phyloP scores from a whole-genome alignment of 371 early-diverging fungal species.

The Mortierella sp. region DNA sequence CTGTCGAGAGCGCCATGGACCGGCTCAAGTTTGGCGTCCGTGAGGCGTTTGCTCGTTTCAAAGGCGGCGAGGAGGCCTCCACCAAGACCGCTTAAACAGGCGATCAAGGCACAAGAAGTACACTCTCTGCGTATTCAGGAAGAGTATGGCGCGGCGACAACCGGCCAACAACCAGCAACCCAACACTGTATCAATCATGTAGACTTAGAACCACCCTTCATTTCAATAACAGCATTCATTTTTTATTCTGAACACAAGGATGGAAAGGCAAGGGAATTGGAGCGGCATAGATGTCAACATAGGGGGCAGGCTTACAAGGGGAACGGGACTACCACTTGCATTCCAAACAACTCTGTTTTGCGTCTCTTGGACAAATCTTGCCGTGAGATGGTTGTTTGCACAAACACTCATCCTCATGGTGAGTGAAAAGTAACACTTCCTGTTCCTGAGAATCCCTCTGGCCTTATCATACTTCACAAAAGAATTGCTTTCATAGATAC shows the following conservation, averaged over 20 bases:
- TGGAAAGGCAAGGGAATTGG: neutral
- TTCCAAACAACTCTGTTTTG: neutral
- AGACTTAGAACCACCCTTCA: constrained; percentile 12
- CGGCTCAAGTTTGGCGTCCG: constrained; percentile 68
- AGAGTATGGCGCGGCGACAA: neutral
- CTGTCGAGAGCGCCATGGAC: constrained; percentile 70
- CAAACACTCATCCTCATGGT: no score
- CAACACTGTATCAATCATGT: constrained; percentile 11
- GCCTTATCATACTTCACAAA: no score
- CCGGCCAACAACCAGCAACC: neutral
- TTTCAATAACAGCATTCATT: constrained; percentile 12
- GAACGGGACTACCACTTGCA: neutral
- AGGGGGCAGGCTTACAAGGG: neutral
- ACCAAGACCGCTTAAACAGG: constrained; percentile 33
- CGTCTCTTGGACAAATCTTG: neutral
- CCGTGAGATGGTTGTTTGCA: no score
- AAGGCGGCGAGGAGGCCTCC: constrained; percentile 19
- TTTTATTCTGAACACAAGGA: neutral
- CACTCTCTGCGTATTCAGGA: neutral
- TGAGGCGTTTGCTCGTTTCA: constrained; percentile 51
- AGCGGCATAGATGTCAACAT: neutral
- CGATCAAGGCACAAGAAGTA: no score
- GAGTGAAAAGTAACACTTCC: neutral
- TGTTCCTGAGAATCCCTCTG: neutral
- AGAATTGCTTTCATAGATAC: no score